phyloP scores from a whole-genome alignment of 1,284 basidiomycete species.

The Apiotrichum sp. region DNA sequence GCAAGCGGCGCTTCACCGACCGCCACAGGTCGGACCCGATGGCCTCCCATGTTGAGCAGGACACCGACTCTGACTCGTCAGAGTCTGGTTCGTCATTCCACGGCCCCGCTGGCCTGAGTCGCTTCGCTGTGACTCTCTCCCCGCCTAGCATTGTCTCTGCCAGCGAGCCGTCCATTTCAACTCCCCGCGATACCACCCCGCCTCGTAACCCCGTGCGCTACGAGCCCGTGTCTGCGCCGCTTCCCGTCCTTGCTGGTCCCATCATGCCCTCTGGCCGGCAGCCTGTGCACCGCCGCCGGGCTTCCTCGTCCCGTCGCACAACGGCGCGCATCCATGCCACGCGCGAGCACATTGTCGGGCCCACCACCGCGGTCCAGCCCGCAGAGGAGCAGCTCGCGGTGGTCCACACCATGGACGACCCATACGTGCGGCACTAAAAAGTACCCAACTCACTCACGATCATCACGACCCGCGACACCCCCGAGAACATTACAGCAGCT shows the following conservation, averaged over 20 bases:
- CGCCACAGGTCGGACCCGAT: neutral
- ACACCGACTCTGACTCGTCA: too few relatives aligned
- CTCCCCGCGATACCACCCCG: constrained; percentile 30
- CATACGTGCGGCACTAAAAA: neutral
- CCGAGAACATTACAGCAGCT: too few relatives aligned
- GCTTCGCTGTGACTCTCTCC: neutral
- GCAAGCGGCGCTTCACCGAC: neutral
- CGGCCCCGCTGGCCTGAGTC: neutral
- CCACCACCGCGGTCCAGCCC: neutral
- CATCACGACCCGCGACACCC: too few relatives aligned
- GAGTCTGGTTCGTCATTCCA: constrained; percentile 4
- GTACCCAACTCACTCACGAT: too few relatives aligned
- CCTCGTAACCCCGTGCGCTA: neutral
- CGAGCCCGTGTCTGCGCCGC: constrained; percentile 1
- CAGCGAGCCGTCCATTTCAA: constrained; percentile 28
- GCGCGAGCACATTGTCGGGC: constrained; percentile 11
- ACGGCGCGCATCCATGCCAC: constrained; percentile 7
- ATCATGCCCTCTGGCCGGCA: neutral
- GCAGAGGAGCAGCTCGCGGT: constrained; percentile 1
- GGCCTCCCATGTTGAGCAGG: too few relatives aligned
- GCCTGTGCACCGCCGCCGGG: constrained; percentile 1
- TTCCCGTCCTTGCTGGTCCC: neutral
- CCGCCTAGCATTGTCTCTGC: neutral
- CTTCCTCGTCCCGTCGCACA: constrained; percentile 7
- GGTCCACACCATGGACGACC: neutral